Evolutionary conservation across 495 filamentous ascomycete genomes (phyloP).

Genomic region (Annulohypoxylon bovei): DNA sequence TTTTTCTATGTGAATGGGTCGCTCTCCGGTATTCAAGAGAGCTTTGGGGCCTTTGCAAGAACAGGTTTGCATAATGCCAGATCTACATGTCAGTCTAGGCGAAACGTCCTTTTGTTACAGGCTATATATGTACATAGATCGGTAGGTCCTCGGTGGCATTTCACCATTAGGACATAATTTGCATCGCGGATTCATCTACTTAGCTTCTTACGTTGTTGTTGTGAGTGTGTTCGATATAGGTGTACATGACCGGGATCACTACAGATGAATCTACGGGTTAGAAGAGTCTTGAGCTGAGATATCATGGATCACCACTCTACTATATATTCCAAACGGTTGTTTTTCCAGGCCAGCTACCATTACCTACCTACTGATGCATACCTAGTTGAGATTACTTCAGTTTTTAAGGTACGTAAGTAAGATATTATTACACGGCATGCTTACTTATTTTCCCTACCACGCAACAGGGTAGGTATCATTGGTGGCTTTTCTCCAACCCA

Average conservation of each 20-base stretch:
- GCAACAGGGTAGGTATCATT: neutral
- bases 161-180: constrained; percentile 31
- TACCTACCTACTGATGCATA: neutral
- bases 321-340: neutral
- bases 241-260: neutral
- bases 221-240: neutral
- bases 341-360: neutral
- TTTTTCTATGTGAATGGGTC: constrained; percentile 15
- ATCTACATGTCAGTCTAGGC: constrained; percentile 26
- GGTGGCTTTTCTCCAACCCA: constrained; percentile 8
- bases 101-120: constrained; percentile 34
- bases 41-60: constrained; percentile 28
- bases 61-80: constrained; percentile 36
- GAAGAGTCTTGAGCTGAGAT: neutral
- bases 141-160: constrained; percentile 22
- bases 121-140: constrained; percentile 46
- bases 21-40: constrained; percentile 20
- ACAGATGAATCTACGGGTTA: neutral
- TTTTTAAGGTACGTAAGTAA: neutral
- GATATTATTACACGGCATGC: neutral
- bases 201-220: neutral
- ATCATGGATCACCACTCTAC: no score
- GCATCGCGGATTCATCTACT: constrained; percentile 14
- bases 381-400: neutral
- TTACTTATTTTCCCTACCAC: neutral